phyloP scores from a whole-genome alignment of 495 filamentous ascomycete species.

The Lasiosphaeriaceae sp. region DNA sequence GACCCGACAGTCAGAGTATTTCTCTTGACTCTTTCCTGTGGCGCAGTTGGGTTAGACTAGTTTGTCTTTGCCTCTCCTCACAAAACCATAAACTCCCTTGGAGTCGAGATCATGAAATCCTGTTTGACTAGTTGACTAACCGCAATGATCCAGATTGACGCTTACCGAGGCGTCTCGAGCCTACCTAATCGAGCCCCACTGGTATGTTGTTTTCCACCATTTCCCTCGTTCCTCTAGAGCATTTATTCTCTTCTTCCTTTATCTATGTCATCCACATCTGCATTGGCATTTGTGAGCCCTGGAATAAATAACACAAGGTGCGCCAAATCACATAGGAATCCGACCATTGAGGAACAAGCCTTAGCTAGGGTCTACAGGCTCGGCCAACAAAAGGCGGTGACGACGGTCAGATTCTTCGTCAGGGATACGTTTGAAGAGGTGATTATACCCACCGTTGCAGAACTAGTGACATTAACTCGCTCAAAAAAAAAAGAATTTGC shows the following conservation, averaged over 20 bases:
- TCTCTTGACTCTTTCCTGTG: conserved; percentile 39
- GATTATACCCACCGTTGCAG: too few relatives aligned
- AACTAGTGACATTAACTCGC: too few relatives aligned
- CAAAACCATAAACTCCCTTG: not conserved
- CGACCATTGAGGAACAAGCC: conserved; percentile 41
- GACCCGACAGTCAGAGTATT: conserved; percentile 30
- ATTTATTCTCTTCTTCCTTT: not conserved
- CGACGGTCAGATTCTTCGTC: conserved; percentile 33
- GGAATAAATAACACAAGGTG: not conserved
- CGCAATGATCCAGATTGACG: conserved; percentile 23
- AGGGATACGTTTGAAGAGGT: conserved; percentile 38
- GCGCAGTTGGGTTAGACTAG: conserved; percentile 36
- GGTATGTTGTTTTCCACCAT: conserved; percentile 11
- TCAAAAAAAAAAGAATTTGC: too few relatives aligned
- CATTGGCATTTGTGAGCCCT: too few relatives aligned
- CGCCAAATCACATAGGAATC: conserved; percentile 25
- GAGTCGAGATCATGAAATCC: not conserved
- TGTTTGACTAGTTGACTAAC: not conserved
- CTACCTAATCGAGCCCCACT: conserved; percentile 41
- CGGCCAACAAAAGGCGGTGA: conserved; percentile 36
- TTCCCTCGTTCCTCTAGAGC: too few relatives aligned
- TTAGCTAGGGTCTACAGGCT: conserved; percentile 36
- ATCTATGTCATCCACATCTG: too few relatives aligned
- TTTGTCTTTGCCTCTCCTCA: not conserved
- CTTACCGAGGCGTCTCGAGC: conserved; percentile 36